phyloP scores from a whole-genome alignment of 2,329 filamentous ascomycete species.

The Aspergillus pseudotamarii region DNA sequence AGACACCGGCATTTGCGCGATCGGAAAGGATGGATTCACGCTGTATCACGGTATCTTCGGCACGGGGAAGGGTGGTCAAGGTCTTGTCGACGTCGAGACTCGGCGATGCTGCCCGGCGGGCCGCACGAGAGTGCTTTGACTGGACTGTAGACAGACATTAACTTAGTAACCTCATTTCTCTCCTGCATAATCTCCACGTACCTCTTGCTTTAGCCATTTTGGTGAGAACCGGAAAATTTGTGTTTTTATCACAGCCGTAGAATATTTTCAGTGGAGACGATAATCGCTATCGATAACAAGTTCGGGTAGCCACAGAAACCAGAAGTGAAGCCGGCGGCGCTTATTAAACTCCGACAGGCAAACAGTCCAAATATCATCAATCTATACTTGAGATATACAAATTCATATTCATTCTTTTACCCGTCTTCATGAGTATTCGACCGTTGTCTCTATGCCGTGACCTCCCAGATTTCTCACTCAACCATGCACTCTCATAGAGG shows the following conservation, averaged over 20 bases:
- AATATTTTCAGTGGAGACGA: conserved; percentile 32
- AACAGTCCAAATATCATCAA: not conserved
- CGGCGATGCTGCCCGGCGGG: conserved; percentile 59
- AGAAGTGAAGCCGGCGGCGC: conserved; percentile 25
- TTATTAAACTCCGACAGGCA: conserved; percentile 12
- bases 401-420: conserved; percentile 13
- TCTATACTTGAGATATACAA: not conserved
- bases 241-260: not conserved
- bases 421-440: conserved; percentile 12
- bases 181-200: conserved; percentile 19
- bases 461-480: conserved; percentile 19
- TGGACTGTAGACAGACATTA: conserved; percentile 42
- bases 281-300: conserved; percentile 40
- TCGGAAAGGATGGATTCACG: conserved; percentile 52
- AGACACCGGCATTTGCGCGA: conserved; percentile 54
- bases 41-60: conserved; percentile 40
- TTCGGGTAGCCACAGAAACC: conserved; percentile 33
- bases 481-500: conserved; percentile 41
- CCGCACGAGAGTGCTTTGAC: conserved; percentile 60
- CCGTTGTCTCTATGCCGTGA: conserved; percentile 25
- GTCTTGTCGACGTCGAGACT: conserved; percentile 57
- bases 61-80: conserved; percentile 46
- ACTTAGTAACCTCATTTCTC: conserved; percentile 8
- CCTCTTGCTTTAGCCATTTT: conserved; percentile 44
- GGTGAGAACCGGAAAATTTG: conserved; percentile 8